phyloP scores from a whole-genome alignment of 129 eudicot genomes.

The Daucus carota region DH1_v3.0 NC_030383.2:5576501-5577000 shows the following conservation, averaged over 20 bases:
- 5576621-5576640: conserved; percentile 5
- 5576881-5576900: background rate
- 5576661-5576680: background rate
- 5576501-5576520: background rate
- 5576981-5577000: no score
- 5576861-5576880: background rate
- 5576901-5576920: background rate
- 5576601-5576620: conserved; percentile 94
- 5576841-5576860: background rate
- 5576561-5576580: conserved; percentile 80
- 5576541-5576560: conserved; percentile 62
- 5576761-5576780: background rate
- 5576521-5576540: conserved; percentile 28
- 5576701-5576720: background rate
- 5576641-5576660: background rate
- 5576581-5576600: conserved; percentile 81
- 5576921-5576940: background rate
- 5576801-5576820: background rate
- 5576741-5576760: background rate
- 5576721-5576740: background rate
- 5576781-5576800: background rate
- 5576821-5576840: background rate
- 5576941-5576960: no score
- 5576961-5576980: no score
- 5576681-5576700: background rate